Evolutionary conservation across 108 stramenopile species (phyloP).

Genomic region (Nitzschia inconspicua): DNA sequence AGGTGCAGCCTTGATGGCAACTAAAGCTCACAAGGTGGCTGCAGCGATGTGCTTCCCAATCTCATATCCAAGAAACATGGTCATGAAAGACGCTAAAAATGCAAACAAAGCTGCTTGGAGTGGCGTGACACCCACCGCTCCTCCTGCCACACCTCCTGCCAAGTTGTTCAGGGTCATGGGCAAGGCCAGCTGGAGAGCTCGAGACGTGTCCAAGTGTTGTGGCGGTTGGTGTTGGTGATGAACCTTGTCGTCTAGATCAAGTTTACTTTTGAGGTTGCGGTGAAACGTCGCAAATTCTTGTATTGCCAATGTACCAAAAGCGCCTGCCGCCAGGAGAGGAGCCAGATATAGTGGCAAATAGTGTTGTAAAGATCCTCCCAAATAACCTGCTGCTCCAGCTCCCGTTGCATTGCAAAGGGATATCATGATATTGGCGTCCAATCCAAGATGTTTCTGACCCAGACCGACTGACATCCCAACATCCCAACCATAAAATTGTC

Average conservation of each 20-base stretch:
- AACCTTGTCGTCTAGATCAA: not conserved
- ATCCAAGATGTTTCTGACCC: not conserved
- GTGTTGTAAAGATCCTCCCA: constrained; percentile 2
- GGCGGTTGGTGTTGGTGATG: too few relatives aligned
- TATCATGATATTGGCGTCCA: constrained; percentile 27
- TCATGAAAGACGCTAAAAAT: constrained; percentile 28
- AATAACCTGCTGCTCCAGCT: constrained; percentile 22
- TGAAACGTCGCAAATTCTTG: constrained; percentile 9
- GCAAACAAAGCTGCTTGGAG: constrained; percentile 15
- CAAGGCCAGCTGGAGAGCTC: constrained; percentile 21
- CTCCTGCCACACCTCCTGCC: constrained; percentile 51
- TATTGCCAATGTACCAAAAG: constrained; percentile 19
- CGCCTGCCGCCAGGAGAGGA: constrained; percentile 11
- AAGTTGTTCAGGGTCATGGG: constrained; percentile 63
- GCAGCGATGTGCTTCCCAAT: not conserved
- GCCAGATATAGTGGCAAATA: constrained; percentile 6
- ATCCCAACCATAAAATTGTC: constrained; percentile 51
- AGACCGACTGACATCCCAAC: constrained; percentile 39
- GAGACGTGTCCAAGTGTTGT: not conserved
- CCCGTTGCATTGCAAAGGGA: constrained; percentile 40
- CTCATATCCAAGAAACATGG: constrained; percentile 25
- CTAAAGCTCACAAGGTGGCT: not conserved
- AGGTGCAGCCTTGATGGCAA: too few relatives aligned
- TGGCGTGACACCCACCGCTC: constrained; percentile 32
- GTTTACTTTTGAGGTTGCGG: not conserved